Evolutionary conservation across 148 eudicot genomes (phyloP), one percentile per base, ranked within the genome.

Genomic region (Fagopyrum esculentum): DNA sequence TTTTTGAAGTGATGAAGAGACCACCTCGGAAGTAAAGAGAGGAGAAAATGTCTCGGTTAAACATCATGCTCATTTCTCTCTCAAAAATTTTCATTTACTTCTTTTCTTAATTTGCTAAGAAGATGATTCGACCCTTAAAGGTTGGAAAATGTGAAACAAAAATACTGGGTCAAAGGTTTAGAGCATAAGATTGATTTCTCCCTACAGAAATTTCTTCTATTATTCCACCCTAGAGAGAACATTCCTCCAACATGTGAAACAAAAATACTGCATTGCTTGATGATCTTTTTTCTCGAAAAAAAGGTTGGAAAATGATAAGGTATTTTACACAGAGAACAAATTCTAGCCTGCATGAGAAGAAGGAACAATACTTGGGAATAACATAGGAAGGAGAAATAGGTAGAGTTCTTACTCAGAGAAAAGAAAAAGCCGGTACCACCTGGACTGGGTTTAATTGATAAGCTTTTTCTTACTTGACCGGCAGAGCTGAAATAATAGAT

Each of bases 401-500:
- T 57, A 57, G 9, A 73, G 29, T n/a, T 85, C 98, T 85, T 89
- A 95, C 98, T 84, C 84, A 95, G 66, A 43, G 88, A 84, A 69
- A 95, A 48, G 79, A 95, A 90, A 81, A 89, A 92, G 72, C 93
- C 94, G 78, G 73, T 78, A 47, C 87, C 90, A 78, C 89, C 92
- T 45, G 87, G 73, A 81, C 78, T 80, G 79, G 93, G 79, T 78
- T 81, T 90, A 40, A 95, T 52, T 75, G 91, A 81, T 76, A 95
- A 84, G 80, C 72, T 86, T 90, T 95, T 95, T 76, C 90, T 90
- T 77, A 95, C 93, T 87, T 95, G 89, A 64, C 98, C 98, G 71
- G 93, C 97, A 87, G 84, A 85, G 66, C 98, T 91, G 88, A 57
- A 76, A 57, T 22, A 75, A 51, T 16, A 45, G 74, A 66, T 77